Percentiles rank a stretch among this genome's conserved stretches.
phyloP scores from a whole-genome alignment of 192 early-diverging fungal genomes.

The Coemansia sp. region DNA sequence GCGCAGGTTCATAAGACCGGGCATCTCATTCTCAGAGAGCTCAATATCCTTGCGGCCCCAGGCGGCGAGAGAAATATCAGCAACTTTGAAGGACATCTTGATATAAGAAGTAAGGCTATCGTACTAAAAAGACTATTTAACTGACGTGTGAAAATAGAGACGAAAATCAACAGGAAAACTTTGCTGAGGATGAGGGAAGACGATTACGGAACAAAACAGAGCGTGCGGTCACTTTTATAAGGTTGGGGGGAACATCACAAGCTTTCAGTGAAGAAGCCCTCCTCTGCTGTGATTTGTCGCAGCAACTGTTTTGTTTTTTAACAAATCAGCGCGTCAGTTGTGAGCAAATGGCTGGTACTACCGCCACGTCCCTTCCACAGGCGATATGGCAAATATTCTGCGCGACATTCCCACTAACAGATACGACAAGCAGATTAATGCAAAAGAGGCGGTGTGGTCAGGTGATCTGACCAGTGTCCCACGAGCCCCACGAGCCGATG shows the following conservation, averaged over 20 bases:
- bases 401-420: no score
- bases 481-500: no score
- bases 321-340: background rate
- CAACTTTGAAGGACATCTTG: slow-evolving; percentile 61
- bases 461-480: no score
- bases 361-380: no score
- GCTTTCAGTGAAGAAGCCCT: background rate
- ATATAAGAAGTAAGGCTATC: background rate
- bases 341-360: background rate
- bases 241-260: slow-evolving; percentile 1
- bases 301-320: background rate
- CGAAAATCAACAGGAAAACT: slow-evolving; percentile 13
- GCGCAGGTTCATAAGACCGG: slow-evolving; percentile 93
- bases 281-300: slow-evolving; percentile 1
- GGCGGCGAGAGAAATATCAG: slow-evolving; percentile 90
- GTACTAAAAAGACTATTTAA: background rate
- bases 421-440: no score
- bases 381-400: no score
- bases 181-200: background rate
- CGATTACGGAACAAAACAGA: slow-evolving; percentile 9
- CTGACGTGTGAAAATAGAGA: slow-evolving; percentile 7
- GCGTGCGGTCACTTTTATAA: slow-evolving; percentile 3
- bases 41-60: slow-evolving; percentile 98
- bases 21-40: slow-evolving; percentile 98
- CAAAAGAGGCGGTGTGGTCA: no score